Evolutionary conservation across 1,284 basidiomycete species (phyloP), one percentile per base, ranked within the genome.

Genomic region (Pterulicium gracile): DNA sequence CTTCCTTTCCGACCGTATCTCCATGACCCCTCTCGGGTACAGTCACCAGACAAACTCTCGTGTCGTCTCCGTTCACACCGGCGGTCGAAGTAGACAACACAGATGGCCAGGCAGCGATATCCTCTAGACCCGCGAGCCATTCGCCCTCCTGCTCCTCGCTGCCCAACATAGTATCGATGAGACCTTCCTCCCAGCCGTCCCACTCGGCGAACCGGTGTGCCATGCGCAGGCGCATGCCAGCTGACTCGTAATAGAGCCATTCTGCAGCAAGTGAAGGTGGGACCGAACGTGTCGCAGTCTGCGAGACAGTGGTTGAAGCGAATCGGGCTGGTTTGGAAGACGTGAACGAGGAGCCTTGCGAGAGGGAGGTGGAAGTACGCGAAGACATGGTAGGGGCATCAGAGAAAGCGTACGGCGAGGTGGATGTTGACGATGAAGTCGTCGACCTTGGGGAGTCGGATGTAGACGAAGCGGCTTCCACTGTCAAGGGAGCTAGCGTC

Each of bases 161-260:
- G 0, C 84, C 85, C 19, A 88, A 66, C 41, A 87, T 84, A 49
- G 75, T 79, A 10, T 77, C 75, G 2, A 83, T 74, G 19, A 89
- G 66, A 0, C 84, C 86, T 56, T 88, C 86, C 56, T 89, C 85
- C 85, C 86, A 89, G 1, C 85, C 86, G 55, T 88, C 85, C 86
- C 86, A 88, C 57, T 89, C 86, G 27, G 72, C 74, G 53, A 77
- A 84, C 15, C 83, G 75, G 60, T 88, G 85, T 2, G 81, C 83
- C 60, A 81, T 72, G 36, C 86, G 74, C 43, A 86, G 64, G 2
- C 77, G 72, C 45, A 72, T 69, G 3, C 86, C 82, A 14, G 70
- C 57, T 3, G 71, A 64, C 58, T 88, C 86, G 54, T 79, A 75
- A 52, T 79, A 72, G 2, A 86, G 65, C 85, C 86, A 88, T 55